A percentile compares a stretch with the other conserved stretches of the same genome.
These are phyloP conservation scores for Hyaloperonospora brassicae DNA, from an alignment of 352 stramenopile genomes.

Conservation along the genomic window DNA sequence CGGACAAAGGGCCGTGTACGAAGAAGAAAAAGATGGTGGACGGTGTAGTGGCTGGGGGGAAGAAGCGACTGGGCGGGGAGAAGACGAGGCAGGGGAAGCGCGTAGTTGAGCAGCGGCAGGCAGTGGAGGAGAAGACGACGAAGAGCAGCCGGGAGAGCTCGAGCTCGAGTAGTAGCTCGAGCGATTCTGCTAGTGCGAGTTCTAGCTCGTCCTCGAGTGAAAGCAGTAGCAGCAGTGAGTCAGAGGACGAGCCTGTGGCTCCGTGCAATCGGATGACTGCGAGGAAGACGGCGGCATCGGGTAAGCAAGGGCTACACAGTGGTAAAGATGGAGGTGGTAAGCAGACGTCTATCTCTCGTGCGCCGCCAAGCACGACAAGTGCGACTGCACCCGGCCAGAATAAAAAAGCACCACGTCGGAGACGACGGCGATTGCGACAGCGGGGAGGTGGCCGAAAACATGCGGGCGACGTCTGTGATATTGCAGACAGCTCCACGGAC, in stretches of 20 bases:
- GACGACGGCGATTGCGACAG: conserved; percentile 24
- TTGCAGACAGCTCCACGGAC: neutral
- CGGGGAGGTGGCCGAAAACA: conserved; percentile 12
- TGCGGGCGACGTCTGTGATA: conserved; percentile 8
- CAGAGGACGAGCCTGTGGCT: conserved; percentile 3
- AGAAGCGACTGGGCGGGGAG: neutral
- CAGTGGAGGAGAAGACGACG: neutral
- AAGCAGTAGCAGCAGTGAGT: conserved; percentile 16
- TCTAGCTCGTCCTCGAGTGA: conserved; percentile 7
- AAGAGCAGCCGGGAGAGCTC: neutral
- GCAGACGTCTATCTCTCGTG: conserved; percentile 2
- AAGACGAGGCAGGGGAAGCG: conserved; percentile 1
- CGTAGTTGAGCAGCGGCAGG: neutral
- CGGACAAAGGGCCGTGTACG: conserved; percentile 7
- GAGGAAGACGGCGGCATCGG: neutral
- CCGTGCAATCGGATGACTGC: conserved; percentile 15
- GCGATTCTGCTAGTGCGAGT: neutral
- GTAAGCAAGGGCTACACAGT: neutral
- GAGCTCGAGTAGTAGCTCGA: neutral
- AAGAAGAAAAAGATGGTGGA: conserved; percentile 9
- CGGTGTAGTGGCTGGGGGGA: conserved; percentile 4
- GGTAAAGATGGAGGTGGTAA: neutral
- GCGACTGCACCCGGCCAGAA: neutral
- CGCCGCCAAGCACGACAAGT: conserved; percentile 11
- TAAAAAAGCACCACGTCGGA: conserved; percentile 15